phyloP scores from a whole-genome alignment of 192 early-diverging fungal species.

The Rhizophlyctis rosea region DNA sequence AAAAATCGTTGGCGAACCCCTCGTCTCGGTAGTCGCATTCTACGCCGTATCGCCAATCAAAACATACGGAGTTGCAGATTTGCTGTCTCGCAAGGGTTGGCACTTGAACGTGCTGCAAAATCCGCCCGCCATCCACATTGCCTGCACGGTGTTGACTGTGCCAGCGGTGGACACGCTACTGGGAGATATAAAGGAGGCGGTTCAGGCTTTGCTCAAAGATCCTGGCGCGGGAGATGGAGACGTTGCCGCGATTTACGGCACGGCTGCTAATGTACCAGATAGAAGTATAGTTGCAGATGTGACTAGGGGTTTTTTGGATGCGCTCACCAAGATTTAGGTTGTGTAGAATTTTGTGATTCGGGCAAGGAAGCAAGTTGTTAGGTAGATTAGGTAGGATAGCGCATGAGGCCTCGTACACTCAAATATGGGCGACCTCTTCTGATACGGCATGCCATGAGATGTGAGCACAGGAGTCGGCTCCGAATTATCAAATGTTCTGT shows the following conservation, averaged over 20 bases:
- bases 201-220: conserved; percentile 63
- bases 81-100: conserved; percentile 79
- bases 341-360: too few species aligned
- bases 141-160: conserved; percentile 80
- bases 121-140: conserved; percentile 86
- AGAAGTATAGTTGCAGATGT: conserved; percentile 84
- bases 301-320: conserved; percentile 81
- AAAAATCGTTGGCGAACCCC: conserved; percentile 81
- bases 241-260: conserved; percentile 89
- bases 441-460: too few species aligned
- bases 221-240: conserved; percentile 68
- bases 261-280: conserved; percentile 85
- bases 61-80: conserved; percentile 81
- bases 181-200: conserved; percentile 71
- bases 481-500: too few species aligned
- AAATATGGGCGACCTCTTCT: too few species aligned
- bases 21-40: conserved; percentile 81
- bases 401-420: too few species aligned
- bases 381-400: too few species aligned
- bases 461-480: too few species aligned
- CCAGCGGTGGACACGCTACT: conserved; percentile 67
- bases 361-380: too few species aligned
- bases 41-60: conserved; percentile 65
- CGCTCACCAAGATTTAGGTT: conserved; percentile 55
- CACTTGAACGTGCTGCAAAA: conserved; percentile 84